Conservation (phyloP, 2,329 filamentous ascomycete genomes). For the Coniella lustricola region DNA sequence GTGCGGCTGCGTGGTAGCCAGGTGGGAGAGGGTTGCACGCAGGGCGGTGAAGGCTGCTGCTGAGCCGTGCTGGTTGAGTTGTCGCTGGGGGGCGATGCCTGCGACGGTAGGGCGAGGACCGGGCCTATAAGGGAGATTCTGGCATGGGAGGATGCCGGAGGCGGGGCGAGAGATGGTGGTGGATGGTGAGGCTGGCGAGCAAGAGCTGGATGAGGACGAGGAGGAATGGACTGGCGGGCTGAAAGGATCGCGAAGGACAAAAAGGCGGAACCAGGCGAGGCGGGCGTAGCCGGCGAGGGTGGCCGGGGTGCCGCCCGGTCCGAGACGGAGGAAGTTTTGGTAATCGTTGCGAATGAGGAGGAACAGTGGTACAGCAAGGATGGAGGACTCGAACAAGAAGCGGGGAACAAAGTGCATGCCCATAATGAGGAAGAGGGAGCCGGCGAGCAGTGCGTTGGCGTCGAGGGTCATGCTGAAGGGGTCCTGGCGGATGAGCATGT, state of each 20-base stretch:
- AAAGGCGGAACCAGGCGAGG: conserved; percentile 65
- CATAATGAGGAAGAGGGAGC: conserved; percentile 39
- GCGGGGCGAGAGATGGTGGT: conserved; percentile 43
- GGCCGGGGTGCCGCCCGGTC: conserved; percentile 72
- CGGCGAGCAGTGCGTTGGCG: conserved; percentile 38
- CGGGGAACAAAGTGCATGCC: conserved; percentile 46
- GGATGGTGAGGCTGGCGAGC: conserved; percentile 9
- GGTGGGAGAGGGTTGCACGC: conserved; percentile 41
- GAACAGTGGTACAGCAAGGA: conserved; percentile 41
- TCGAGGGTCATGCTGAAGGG: conserved; percentile 48
- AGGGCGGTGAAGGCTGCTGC: conserved; percentile 48
- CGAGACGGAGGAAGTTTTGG: conserved; percentile 66
- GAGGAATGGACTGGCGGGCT: conserved; percentile 35
- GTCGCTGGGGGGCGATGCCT: conserved; percentile 76
- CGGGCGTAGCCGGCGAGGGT: conserved; percentile 67
- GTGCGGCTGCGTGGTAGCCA: conserved; percentile 39
- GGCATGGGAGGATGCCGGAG: conserved; percentile 48
- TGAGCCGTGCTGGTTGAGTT: conserved; percentile 60
- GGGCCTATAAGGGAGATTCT: conserved; percentile 51
- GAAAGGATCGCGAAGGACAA: conserved; percentile 66
- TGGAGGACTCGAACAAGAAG: conserved; percentile 40
- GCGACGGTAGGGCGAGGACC: conserved; percentile 60
- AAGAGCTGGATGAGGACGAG: neutral
- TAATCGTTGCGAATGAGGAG: conserved; percentile 64
- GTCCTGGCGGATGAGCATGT: conserved; percentile 40